Percentiles rank a stretch among this genome's conserved stretches.
Conservation (phyloP, 306 rosid species). For the Quercus cerris region DNA sequence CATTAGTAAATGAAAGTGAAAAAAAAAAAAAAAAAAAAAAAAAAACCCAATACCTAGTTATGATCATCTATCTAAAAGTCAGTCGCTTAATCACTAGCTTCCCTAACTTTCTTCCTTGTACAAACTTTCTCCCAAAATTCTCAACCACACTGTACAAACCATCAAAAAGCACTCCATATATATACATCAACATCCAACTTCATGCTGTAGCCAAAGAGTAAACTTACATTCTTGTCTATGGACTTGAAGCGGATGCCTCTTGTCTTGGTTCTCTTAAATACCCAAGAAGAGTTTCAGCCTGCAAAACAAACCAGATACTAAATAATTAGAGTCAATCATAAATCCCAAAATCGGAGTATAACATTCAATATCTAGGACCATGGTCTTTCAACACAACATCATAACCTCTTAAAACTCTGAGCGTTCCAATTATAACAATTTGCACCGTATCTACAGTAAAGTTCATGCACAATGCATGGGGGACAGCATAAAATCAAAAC, state of each 20-base stretch:
- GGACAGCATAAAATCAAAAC: neutral
- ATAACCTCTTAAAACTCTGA: neutral
- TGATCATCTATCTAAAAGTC: conserved; percentile 61
- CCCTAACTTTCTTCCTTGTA: conserved; percentile 42
- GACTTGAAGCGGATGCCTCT: conserved; percentile 72
- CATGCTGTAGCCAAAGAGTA: conserved; percentile 42
- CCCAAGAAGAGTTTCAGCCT: conserved; percentile 95
- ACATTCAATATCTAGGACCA: too few species aligned
- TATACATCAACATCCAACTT: conserved; percentile 43
- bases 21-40: neutral
- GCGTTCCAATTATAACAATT: neutral
- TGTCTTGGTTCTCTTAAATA: conserved; percentile 94
- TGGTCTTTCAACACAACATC: neutral
- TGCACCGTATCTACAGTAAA: neutral
- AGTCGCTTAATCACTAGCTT: conserved; percentile 48
- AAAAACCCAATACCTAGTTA: conserved; percentile 55
- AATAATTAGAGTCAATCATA: neutral
- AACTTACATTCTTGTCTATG: conserved; percentile 33
- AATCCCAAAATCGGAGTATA: too few species aligned
- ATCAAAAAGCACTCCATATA: conserved; percentile 38
- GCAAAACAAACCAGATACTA: conserved; percentile 31
- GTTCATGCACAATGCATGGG: neutral
- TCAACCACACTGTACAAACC: conserved; percentile 79
- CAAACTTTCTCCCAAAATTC: conserved; percentile 37
- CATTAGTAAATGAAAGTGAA: conserved; percentile 19